Conservation (phyloP, 768 basidiomycete species). For the Amanita pallidorosea region DNA sequence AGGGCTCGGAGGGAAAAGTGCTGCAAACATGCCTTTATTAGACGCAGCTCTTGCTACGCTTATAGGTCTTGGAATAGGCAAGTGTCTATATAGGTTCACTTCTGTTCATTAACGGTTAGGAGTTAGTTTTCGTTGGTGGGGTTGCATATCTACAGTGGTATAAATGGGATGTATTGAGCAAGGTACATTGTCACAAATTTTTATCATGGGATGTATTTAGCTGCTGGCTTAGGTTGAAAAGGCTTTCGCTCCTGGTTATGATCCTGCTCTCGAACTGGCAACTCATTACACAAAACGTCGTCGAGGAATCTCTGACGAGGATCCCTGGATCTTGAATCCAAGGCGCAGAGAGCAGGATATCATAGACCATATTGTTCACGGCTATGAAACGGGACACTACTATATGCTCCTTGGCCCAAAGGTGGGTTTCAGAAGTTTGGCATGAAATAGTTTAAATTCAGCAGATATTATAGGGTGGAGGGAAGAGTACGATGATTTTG, state of each 20-base stretch:
- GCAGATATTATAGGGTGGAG: slow-evolving; percentile 43
- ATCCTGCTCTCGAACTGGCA: slow-evolving; percentile 70
- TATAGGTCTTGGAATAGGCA: slow-evolving; percentile 52
- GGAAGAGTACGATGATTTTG: slow-evolving; percentile 77
- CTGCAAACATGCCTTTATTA: slow-evolving; percentile 28
- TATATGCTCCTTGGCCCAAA: slow-evolving; percentile 73
- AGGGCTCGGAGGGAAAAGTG: slow-evolving; percentile 19
- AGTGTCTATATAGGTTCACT: slow-evolving; percentile 10
- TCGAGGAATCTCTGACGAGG: slow-evolving; percentile 24
- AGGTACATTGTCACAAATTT: slow-evolving; percentile 33
- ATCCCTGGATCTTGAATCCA: slow-evolving; percentile 48
- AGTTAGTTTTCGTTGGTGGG: slow-evolving; percentile 57
- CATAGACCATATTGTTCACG: slow-evolving; percentile 73
- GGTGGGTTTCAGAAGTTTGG: slow-evolving; percentile 23
- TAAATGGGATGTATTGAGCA: slow-evolving; percentile 69
- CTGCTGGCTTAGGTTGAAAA: slow-evolving; percentile 48
- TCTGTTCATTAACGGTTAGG: slow-evolving; percentile 5
- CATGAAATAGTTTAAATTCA: background rate
- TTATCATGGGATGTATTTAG: slow-evolving; percentile 2
- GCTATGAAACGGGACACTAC: slow-evolving; percentile 61
- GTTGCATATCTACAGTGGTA: slow-evolving; percentile 70
- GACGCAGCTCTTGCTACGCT: slow-evolving; percentile 52
- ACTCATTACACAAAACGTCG: slow-evolving; percentile 27
- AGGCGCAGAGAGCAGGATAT: slow-evolving; percentile 63
- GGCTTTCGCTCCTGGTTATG: slow-evolving; percentile 73